These are phyloP conservation scores for Botrytis elliptica DNA, from an alignment of 2,329 filamentous ascomycete genomes.

Conservation along the genomic window DNA sequence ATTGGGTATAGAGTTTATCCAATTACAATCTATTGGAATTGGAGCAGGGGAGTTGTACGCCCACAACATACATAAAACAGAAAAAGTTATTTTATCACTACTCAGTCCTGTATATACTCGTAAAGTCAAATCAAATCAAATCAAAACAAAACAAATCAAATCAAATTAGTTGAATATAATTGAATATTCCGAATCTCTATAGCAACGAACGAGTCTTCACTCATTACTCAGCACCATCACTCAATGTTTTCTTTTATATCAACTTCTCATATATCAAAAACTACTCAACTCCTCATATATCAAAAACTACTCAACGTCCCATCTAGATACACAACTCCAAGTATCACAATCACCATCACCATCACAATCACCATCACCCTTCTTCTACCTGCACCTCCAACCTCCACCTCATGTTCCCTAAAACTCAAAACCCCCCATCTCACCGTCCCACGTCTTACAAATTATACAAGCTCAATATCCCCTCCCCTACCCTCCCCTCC, in stretches of 20 bases:
- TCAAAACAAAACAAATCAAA: too few species aligned
- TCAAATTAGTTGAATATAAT: not conserved
- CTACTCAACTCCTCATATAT: not conserved
- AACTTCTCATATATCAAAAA: not conserved
- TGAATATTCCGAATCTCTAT: not conserved
- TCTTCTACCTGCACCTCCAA: not conserved
- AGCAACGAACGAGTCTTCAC: not conserved
- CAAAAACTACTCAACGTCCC: not conserved
- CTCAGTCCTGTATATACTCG: not conserved
- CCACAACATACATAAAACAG: not conserved
- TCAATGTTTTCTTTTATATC: not conserved
- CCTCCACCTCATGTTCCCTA: not conserved
- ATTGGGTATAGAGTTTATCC: not conserved
- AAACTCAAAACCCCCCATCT: not conserved
- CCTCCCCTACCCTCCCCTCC: too few species aligned
- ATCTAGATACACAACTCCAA: not conserved
- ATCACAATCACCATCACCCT: not conserved
- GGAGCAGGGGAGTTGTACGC: not conserved
- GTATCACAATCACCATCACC: not conserved
- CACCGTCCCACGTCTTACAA: conserved; percentile 10
- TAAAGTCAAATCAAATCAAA: not conserved
- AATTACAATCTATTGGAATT: not conserved
- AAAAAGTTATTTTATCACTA: not conserved
- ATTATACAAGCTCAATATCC: not conserved
- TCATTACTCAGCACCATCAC: not conserved